Percentiles rank a stretch among this genome's conserved stretches.
Conservation (phyloP, 805 yeast genomes). For the Phaffomyces opuntiae region DNA sequence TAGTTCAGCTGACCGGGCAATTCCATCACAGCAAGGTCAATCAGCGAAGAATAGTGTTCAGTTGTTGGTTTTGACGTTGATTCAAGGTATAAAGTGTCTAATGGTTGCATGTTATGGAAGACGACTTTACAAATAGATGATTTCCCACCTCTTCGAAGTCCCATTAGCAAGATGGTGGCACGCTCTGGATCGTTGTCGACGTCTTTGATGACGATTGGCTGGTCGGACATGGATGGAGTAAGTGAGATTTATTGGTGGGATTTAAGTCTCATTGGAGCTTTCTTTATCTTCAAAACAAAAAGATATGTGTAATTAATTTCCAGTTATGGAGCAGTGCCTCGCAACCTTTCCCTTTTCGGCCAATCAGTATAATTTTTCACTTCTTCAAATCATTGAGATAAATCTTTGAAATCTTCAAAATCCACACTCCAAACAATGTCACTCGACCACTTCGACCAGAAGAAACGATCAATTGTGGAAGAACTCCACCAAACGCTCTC, state of each 20-base stretch:
- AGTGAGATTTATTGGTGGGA: background rate
- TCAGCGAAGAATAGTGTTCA: slow-evolving; percentile 76
- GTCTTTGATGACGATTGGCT: slow-evolving; percentile 7
- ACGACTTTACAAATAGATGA: slow-evolving; percentile 94
- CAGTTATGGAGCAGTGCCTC: background rate
- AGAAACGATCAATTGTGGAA: slow-evolving; percentile 46
- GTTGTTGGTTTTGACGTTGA: slow-evolving; percentile 84
- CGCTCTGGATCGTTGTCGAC: slow-evolving; percentile 44
- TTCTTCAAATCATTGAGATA: too few relatives aligned
- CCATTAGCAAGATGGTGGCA: slow-evolving; percentile 85
- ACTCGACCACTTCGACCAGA: slow-evolving; percentile 56
- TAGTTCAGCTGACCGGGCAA: slow-evolving; percentile 90
- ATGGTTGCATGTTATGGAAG: slow-evolving; percentile 93
- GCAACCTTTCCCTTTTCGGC: background rate
- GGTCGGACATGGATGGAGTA: background rate
- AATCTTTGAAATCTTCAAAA: too few relatives aligned
- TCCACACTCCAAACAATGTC: slow-evolving; percentile 2
- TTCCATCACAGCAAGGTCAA: slow-evolving; percentile 86
- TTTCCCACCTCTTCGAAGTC: slow-evolving; percentile 80
- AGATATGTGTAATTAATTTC: too few relatives aligned
- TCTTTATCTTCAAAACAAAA: too few relatives aligned
- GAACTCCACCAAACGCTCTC: slow-evolving; percentile 41
- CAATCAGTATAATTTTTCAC: background rate
- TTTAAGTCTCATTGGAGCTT: too few relatives aligned
- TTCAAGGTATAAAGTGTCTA: slow-evolving; percentile 86